These are phyloP conservation scores for Schwanniomyces sp. DNA, from an alignment of 805 yeast species.

Conservation along the genomic window DNA sequence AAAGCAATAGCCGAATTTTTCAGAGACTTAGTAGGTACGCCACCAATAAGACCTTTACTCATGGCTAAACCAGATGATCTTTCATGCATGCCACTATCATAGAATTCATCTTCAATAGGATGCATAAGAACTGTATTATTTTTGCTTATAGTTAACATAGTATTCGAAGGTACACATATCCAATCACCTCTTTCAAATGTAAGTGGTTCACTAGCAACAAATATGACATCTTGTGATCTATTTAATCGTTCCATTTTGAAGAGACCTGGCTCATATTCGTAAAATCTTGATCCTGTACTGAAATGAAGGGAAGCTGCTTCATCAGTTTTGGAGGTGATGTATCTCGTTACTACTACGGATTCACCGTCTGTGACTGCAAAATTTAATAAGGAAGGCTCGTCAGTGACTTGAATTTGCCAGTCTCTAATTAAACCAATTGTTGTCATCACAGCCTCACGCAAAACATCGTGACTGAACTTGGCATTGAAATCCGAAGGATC, in stretches of 20 bases:
- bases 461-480: constrained; percentile 48
- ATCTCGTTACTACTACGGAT: constrained; percentile 81
- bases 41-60: constrained; percentile 89
- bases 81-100: constrained; percentile 62
- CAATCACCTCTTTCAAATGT: constrained; percentile 97
- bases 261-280: constrained; percentile 87
- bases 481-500: constrained; percentile 51
- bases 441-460: constrained; percentile 67
- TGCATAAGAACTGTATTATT: constrained; percentile 83
- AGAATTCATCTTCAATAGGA: constrained; percentile 89
- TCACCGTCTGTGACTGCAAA: constrained; percentile 95
- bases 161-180: constrained; percentile 95
- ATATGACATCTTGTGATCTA: constrained; percentile 90
- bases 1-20: constrained; percentile 4
- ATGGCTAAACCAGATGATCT: constrained; percentile 84
- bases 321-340: constrained; percentile 83
- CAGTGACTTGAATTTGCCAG: constrained; percentile 69
- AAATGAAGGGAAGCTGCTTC: constrained; percentile 97
- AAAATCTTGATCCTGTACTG: constrained; percentile 88
- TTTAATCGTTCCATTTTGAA: constrained; percentile 93
- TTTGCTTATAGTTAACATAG: constrained; percentile 73
- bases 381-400: constrained; percentile 77
- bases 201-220: constrained; percentile 95
- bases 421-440: constrained; percentile 75
- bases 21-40: constrained; percentile 66